Conservation (phyloP, 2,329 filamentous ascomycete genomes). For the Decorospora gaudefroyi region DNA sequence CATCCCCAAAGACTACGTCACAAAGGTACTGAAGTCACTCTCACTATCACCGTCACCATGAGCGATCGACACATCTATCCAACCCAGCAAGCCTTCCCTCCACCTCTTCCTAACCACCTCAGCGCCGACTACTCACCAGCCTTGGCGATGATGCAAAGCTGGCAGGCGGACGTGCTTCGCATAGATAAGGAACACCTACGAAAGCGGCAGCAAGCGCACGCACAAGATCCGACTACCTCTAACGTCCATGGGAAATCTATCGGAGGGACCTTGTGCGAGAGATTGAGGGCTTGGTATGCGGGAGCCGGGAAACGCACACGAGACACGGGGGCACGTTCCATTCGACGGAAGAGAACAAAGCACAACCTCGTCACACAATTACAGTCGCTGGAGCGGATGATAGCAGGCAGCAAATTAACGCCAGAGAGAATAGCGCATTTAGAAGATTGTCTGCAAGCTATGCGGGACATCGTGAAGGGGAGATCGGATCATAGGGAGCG, state of each 20-base stretch:
- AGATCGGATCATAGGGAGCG: too few relatives aligned
- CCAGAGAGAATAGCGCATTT: too few relatives aligned
- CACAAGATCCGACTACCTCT: conserved; percentile 3
- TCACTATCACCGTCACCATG: neutral
- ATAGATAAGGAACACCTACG: conserved; percentile 14
- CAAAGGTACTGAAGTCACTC: neutral
- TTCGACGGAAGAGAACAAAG: conserved; percentile 9
- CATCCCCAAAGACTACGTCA: neutral
- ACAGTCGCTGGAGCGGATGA: conserved; percentile 5
- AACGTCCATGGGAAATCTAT: conserved; percentile 4
- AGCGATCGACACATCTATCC: conserved; percentile 1
- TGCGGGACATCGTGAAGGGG: too few relatives aligned
- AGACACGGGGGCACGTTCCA: too few relatives aligned
- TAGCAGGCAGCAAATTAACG: too few relatives aligned
- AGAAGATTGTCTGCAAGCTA: too few relatives aligned
- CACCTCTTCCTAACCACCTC: conserved; percentile 7
- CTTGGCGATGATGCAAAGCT: conserved; percentile 10
- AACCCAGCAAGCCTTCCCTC: conserved; percentile 11
- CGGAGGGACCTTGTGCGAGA: conserved; percentile 2
- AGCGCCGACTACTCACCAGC: conserved; percentile 10
- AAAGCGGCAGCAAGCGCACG: conserved; percentile 2
- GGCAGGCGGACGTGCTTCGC: conserved; percentile 10
- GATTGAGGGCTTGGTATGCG: conserved; percentile 10
- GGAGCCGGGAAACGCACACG: too few relatives aligned
- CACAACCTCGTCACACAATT: conserved; percentile 13